Base-by-base conservation (phyloP, 2,329 filamentous ascomycete genomes). In the Aspergillus neotritici region DNA sequence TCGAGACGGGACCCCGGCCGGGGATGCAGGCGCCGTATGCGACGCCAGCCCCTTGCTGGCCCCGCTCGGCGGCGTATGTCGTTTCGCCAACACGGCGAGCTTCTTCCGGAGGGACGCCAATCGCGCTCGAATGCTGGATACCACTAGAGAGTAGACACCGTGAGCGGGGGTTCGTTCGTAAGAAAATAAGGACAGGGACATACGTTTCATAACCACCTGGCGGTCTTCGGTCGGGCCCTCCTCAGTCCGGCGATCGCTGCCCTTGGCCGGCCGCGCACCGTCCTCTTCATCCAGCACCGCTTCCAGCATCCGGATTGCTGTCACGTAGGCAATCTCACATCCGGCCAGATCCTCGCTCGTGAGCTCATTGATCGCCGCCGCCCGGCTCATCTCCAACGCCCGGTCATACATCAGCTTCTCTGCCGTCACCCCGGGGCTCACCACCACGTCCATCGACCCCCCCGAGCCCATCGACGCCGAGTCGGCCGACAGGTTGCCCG, bases 351-450 rank as follows among this genome's bases (percentile, higher is more conserved):
- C 90, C 50, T 93, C 87, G 44, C 91, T 89, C 2, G 93, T 88
- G 38, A 98, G 86, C 68, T 98, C 93, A 56, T 94, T 94, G 60
- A 97, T 93, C 6, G 93, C 93, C 6, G 93, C 91, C 4, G 87
- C 82, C 40, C 89, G 82, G 63, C 89, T 96, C 93, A 98, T 97
- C 64, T 98, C 93, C 15, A 97, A 73, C 0, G 93, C 93, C 36
- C 93, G 86, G 56, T 98, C 93, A 62, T 96, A 98, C 89, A 98
- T 96, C 35, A 98, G 74, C 68, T 90, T 95, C 70, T 97, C 93
- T 0, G 93, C 93, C 15, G 89, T 96, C 43, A 96, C 83, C 1
- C 91, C 93, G 2, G 87, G 82, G 11, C 87, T 94, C 17, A 98
- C 76, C 37, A 86, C 79, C 17, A 96, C 88, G 40, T 93, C 87